phyloP scores from a whole-genome alignment of 2,329 filamentous ascomycete genomes.

The Grosmannia clavigera region DNA sequence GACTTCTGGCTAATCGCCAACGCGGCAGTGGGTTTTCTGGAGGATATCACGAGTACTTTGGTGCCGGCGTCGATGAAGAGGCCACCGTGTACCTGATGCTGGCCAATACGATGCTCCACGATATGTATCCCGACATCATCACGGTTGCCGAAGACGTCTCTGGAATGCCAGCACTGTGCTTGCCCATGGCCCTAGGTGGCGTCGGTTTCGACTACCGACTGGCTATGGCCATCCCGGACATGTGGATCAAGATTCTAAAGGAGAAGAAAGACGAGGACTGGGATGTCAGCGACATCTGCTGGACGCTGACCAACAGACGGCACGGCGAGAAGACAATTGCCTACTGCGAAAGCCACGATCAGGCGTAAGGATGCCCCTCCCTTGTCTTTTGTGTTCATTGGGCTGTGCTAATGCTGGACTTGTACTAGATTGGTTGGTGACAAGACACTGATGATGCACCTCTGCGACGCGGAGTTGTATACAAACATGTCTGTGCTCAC shows the following conservation, averaged over 20 bases:
- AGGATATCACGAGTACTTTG: slow-evolving; percentile 97
- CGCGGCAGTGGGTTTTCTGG: slow-evolving; percentile 73
- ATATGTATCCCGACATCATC: slow-evolving; percentile 76
- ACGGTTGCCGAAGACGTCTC: slow-evolving; percentile 96
- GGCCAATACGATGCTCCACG: slow-evolving; percentile 89
- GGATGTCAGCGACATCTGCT: slow-evolving; percentile 77
- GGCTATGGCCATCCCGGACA: slow-evolving; percentile 93
- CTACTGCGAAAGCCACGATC: slow-evolving; percentile 93
- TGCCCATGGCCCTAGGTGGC: slow-evolving; percentile 74
- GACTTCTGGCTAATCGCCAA: background rate
- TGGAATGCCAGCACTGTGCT: slow-evolving; percentile 92
- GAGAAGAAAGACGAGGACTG: slow-evolving; percentile 84
- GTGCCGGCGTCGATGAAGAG: slow-evolving; percentile 77
- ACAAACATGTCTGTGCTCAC: slow-evolving; percentile 88
- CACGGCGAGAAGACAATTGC: slow-evolving; percentile 98
- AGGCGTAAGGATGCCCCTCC: slow-evolving; percentile 56
- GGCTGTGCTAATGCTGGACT: background rate
- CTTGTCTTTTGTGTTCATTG: background rate
- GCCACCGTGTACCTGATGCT: slow-evolving; percentile 91
- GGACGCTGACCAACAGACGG: slow-evolving; percentile 81
- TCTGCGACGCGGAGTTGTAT: slow-evolving; percentile 94
- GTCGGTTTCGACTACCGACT: slow-evolving; percentile 95
- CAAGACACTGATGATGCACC: slow-evolving; percentile 95
- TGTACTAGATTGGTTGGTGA: slow-evolving; percentile 75
- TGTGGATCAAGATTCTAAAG: slow-evolving; percentile 98